These are phyloP conservation scores for Pseudocercospora musae DNA, from an alignment of 2,329 filamentous ascomycete species.

Conservation along the genomic window DNA sequence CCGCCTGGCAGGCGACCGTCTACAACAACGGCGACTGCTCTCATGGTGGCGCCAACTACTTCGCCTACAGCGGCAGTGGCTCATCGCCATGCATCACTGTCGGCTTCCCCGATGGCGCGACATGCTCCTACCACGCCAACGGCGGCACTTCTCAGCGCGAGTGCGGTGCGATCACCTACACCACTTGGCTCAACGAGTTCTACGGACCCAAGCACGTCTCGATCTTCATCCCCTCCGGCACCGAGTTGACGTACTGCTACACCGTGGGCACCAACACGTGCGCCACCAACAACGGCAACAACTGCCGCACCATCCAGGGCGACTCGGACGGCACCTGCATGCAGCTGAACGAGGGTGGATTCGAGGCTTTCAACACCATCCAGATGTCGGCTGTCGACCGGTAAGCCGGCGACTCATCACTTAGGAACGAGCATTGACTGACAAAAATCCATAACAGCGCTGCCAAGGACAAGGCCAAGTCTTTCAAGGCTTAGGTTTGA, in stretches of 20 bases:
- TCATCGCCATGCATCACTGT: neutral
- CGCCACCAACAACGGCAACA: neutral
- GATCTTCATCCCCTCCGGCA: neutral
- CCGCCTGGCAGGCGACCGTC: conserved; percentile 1
- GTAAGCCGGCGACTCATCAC: neutral
- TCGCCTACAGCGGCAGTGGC: neutral
- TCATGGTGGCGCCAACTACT: neutral
- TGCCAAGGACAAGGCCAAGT: neutral
- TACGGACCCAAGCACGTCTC: neutral
- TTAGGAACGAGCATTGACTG: too few species aligned
- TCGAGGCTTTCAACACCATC: neutral
- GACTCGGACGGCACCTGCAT: neutral
- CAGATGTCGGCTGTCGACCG: neutral
- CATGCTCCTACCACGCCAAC: neutral
- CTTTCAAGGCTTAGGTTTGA: neutral
- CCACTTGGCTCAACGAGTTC: conserved; percentile 1
- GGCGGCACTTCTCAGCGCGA: neutral
- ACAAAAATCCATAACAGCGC: too few species aligned
- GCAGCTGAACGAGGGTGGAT: neutral
- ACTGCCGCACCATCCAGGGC: neutral
- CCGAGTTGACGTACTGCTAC: neutral
- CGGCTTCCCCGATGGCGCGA: neutral
- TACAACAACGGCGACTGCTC: conserved; percentile 8
- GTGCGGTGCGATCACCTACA: neutral
- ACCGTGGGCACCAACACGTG: neutral